Evolutionary conservation across 164 flowering plant genomes (phyloP).

Genomic region (Aristolochia californica): DNA sequence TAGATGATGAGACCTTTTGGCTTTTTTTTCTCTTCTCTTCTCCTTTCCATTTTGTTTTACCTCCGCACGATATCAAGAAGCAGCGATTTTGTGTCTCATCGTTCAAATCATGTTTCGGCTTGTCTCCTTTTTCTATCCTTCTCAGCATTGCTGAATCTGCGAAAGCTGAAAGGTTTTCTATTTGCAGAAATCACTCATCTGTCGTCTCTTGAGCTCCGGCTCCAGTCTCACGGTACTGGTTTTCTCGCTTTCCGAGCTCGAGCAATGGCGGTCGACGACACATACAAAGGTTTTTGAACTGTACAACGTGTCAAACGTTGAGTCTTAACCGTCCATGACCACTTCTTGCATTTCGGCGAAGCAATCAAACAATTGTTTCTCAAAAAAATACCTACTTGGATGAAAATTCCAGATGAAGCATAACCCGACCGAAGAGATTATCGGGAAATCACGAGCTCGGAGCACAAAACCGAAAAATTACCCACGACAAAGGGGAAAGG

Average conservation of each 20-base stretch:
- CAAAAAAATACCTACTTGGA: too few relatives aligned
- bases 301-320: slow-evolving; percentile 15
- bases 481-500: too few relatives aligned
- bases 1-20: slow-evolving; percentile 40
- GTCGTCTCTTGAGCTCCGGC: slow-evolving; percentile 25
- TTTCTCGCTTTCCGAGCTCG: slow-evolving; percentile 30
- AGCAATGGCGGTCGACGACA: slow-evolving; percentile 39
- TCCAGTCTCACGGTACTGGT: slow-evolving; percentile 11
- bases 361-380: slow-evolving; percentile 36
- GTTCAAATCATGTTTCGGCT: not conserved
- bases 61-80: too few relatives aligned
- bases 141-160: slow-evolving; percentile 22
- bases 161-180: slow-evolving; percentile 21
- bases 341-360: slow-evolving; percentile 25
- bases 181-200: slow-evolving; percentile 15
- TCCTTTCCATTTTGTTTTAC: not conserved
- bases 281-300: slow-evolving; percentile 36
- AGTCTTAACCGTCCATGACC: slow-evolving; percentile 25
- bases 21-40: slow-evolving; percentile 13
- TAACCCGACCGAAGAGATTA: slow-evolving; percentile 10
- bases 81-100: not conserved
- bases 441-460: slow-evolving; percentile 3
- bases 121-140: not conserved
- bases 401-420: slow-evolving; percentile 10
- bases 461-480: slow-evolving; percentile 7